Evolutionary conservation across 2,329 filamentous ascomycete genomes (phyloP), one percentile per base, ranked within the genome.

Genomic region (Sarocladium kiliense): DNA sequence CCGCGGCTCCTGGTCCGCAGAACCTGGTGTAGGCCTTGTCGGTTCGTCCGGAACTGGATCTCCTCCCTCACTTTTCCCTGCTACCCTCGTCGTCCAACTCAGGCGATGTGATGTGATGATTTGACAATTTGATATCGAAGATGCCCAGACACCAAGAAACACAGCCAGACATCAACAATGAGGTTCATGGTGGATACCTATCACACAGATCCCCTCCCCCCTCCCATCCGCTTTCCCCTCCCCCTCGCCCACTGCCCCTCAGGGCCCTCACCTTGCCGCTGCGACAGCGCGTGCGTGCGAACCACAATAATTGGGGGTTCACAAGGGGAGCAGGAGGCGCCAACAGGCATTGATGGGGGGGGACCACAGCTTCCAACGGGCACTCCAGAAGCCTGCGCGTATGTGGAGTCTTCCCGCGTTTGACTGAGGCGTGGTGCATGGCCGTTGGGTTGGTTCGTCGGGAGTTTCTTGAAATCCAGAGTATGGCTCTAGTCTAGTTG

Each of bases 171-270:
- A 23, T 26, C 44, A 47, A 27, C 27, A 36, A 51, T 51, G 47
- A 51, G 47, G 47, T 51, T 36, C 30, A 34, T 51, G 47, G 47
- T 51, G 47, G 47, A 51, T 51, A 51, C 47, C 47, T 36, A n/a
- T 27, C 26, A 51, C 30, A 34, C 12, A 51, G 47, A 51, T 51
- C 18, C 44, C 44, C 44, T 49, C 47, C 47, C 47, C 26, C 44
- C 21, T 19, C 26, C 21, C 21, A 3, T 26, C 19, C 23, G 41
- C 41, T 23, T 45, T 23, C 19, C 44, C 26, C 47, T 23, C 47
- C 30, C 30, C 27, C 30, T 51, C 47, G 19, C 30, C 47, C 26
- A 23, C 27, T 23, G 27, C 47, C 30, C 47, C 26, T 36, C 47
- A 51, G 47, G 47, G 23, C 47, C 47, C 27, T 51, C 47, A 51